Evolutionary conservation across 768 basidiomycete genomes (phyloP).

Genomic region (Boletus reticulatus): DNA sequence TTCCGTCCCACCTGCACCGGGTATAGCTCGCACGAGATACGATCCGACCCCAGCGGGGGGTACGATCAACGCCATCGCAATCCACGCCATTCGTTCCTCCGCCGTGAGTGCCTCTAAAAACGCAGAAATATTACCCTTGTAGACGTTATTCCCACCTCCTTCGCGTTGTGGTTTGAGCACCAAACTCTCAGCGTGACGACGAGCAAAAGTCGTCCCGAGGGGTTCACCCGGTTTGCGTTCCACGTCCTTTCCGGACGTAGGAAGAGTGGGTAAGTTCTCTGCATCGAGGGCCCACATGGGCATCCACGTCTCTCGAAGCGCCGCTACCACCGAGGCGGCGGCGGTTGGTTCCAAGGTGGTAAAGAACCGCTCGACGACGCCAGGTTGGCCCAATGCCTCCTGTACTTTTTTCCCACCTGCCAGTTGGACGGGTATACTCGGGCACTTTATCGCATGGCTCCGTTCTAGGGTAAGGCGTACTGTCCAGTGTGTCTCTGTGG

Average conservation of each 20-base stretch:
- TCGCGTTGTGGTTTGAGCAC: slow-evolving; percentile 98
- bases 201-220: slow-evolving; percentile 21
- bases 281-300: slow-evolving; percentile 78
- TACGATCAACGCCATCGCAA: slow-evolving; percentile 90
- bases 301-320: slow-evolving; percentile 78
- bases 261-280: background rate
- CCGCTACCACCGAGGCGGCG: slow-evolving; percentile 33
- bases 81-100: slow-evolving; percentile 80
- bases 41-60: slow-evolving; percentile 68
- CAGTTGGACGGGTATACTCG: slow-evolving; percentile 86
- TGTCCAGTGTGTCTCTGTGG: slow-evolving; percentile 58
- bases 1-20: slow-evolving; percentile 21
- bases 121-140: slow-evolving; percentile 74
- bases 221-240: slow-evolving; percentile 10
- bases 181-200: slow-evolving; percentile 44
- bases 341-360: slow-evolving; percentile 32
- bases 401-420: slow-evolving; percentile 97
- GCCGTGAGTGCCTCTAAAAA: slow-evolving; percentile 65
- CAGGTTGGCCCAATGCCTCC: slow-evolving; percentile 74
- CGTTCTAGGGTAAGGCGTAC: slow-evolving; percentile 79
- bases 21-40: slow-evolving; percentile 70
- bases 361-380: slow-evolving; percentile 74
- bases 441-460: slow-evolving; percentile 89
- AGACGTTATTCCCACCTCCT: slow-evolving; percentile 96
- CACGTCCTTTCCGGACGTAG: background rate